Base-by-base conservation (phyloP, 768 basidiomycete species). In the Pisolithus tinctorius region DNA sequence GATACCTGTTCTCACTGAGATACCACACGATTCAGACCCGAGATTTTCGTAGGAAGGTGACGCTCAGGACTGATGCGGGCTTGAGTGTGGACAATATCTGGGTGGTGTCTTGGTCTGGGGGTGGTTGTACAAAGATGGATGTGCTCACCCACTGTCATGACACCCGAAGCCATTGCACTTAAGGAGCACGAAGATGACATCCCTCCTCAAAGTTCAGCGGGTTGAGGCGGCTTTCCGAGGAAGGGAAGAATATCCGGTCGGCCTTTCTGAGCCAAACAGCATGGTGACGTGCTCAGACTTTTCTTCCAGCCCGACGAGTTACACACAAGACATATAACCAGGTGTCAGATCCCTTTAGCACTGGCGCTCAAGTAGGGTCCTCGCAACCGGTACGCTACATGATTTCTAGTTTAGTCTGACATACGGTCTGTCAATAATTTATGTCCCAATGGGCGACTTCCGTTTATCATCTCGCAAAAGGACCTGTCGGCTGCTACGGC, bases 81-180 rank as follows among this genome's bases (percentile, higher is more conserved):
- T 71, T 84, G 3, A 86, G 86, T 4, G 70, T 86, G 14, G 84
- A 87, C 59, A 88, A 88, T 58, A 83, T 88, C 6, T 88, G 84
- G 84, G 71, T 83, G n/a, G 76, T 71, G 51, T 71, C 75, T 13
- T 88, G 84, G 84, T 71, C 66, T 49, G 31, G 51, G n/a, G 60
- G 55, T 25, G 82, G 82, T n/a, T 88, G 86, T 59, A 68, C 74
- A 30, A 72, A 67, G 9, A 83, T 83, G 78, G 75, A 80, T 58
- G 55, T 85, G 13, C 51, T 68, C 71, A 7, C 54, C 60, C 34
- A 55, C 60, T 31, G 59, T 53, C 3, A 71, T 68, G 43, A 65
- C 81, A 20, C 31, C 49, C 14, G 49, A 64, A 5, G 75, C 75
- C 0, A 58, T 79, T 23, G 52, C 55, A 2, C 52, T 66, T 20